phyloP scores from a whole-genome alignment of 495 filamentous ascomycete genomes.

The Geoglossum glabrum region DNA sequence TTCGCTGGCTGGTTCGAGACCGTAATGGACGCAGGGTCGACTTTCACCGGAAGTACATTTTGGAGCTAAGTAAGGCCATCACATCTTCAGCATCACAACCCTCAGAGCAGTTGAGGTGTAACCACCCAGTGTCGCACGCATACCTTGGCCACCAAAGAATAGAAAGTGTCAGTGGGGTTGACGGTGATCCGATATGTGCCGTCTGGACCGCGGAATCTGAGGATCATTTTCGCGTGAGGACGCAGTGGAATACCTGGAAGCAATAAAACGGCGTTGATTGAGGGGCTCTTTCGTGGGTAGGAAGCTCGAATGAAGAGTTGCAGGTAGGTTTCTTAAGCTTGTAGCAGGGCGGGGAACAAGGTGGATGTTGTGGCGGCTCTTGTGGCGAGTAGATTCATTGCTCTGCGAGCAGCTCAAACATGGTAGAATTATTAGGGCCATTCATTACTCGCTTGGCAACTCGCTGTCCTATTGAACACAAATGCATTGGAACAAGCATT shows the following conservation, averaged over 20 bases:
- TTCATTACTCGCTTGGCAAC: neutral
- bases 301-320: too few relatives aligned
- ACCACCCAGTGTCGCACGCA: constrained; percentile 23
- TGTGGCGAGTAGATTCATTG: too few relatives aligned
- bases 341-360: too few relatives aligned
- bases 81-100: constrained; percentile 3
- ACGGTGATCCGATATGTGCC: constrained; percentile 48
- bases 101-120: neutral
- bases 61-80: constrained; percentile 25
- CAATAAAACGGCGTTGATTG: too few relatives aligned
- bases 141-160: constrained; percentile 29
- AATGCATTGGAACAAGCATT: neutral
- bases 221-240: constrained; percentile 33
- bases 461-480: neutral
- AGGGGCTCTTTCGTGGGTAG: too few relatives aligned
- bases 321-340: too few relatives aligned
- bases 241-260: neutral
- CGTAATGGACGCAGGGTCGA: constrained; percentile 52
- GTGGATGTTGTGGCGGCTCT: too few relatives aligned
- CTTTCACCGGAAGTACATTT: constrained; percentile 43
- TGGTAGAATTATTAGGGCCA: too few relatives aligned
- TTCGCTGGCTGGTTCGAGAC: constrained; percentile 64
- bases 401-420: too few relatives aligned
- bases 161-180: constrained; percentile 30
- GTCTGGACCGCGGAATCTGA: constrained; percentile 48